Conservation (phyloP, 2,329 filamentous ascomycete genomes). For the Penicillium expansum region DNA sequence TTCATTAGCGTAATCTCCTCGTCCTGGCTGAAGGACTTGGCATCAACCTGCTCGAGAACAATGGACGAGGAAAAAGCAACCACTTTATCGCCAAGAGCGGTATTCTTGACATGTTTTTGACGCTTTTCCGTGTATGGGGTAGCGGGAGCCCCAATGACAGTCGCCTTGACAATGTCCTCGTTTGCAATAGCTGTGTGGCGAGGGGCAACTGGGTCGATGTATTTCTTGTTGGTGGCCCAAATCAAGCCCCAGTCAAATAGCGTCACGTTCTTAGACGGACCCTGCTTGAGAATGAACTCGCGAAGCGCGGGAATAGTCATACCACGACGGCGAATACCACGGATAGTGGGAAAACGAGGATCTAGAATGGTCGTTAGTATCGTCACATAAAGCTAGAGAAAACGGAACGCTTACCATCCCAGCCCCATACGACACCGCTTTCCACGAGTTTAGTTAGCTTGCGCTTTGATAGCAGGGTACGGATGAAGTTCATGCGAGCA, state of each 20-base stretch:
- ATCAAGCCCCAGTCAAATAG: slow-evolving; percentile 51
- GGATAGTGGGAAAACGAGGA: slow-evolving; percentile 51
- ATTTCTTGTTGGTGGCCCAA: slow-evolving; percentile 68
- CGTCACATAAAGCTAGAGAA: background rate
- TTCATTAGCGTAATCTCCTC: slow-evolving; percentile 96
- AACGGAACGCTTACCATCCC: slow-evolving; percentile 37
- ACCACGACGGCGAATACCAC: slow-evolving; percentile 49
- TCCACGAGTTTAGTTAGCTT: slow-evolving; percentile 53
- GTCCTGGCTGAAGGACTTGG: slow-evolving; percentile 70
- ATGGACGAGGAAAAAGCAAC: slow-evolving; percentile 73
- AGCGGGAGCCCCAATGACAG: slow-evolving; percentile 63
- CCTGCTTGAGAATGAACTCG: slow-evolving; percentile 52
- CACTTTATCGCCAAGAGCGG: slow-evolving; percentile 77
- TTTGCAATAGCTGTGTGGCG: slow-evolving; percentile 65
- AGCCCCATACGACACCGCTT: slow-evolving; percentile 49
- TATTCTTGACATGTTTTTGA: slow-evolving; percentile 75
- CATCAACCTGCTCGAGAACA: slow-evolving; percentile 81
- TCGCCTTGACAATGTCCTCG: slow-evolving; percentile 49
- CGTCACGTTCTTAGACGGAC: slow-evolving; percentile 48
- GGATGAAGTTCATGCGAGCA: slow-evolving; percentile 53
- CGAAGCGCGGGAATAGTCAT: slow-evolving; percentile 49
- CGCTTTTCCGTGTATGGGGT: slow-evolving; percentile 66
- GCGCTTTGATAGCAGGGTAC: slow-evolving; percentile 51
- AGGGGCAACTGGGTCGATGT: slow-evolving; percentile 73
- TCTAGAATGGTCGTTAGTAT: slow-evolving; percentile 19